Evolutionary conservation across 352 stramenopile species (phyloP).

Genomic region (Aphanomyces stellatus): DNA sequence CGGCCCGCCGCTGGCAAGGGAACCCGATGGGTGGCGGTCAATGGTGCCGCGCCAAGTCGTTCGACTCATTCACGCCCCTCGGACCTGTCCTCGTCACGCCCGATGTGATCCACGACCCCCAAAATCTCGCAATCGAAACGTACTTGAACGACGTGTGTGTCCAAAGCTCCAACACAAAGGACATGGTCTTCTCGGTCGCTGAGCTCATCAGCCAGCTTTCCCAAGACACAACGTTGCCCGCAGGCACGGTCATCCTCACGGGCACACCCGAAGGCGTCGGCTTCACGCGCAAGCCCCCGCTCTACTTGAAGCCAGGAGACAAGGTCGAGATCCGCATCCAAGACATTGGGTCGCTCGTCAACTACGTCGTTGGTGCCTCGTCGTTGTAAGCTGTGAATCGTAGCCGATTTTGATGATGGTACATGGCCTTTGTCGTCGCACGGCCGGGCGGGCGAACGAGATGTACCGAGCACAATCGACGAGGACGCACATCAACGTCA

Average conservation of each 20-base stretch:
- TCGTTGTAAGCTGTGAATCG: no score
- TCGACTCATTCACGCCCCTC: slow-evolving; percentile 88
- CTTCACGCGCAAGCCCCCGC: slow-evolving; percentile 74
- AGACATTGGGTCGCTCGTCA: slow-evolving; percentile 81
- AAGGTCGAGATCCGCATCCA: slow-evolving; percentile 88
- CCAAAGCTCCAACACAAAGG: slow-evolving; percentile 83
- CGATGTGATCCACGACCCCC: slow-evolving; percentile 61
- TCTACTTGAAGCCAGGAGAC: slow-evolving; percentile 82
- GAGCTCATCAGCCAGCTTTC: slow-evolving; percentile 85
- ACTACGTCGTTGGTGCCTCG: slow-evolving; percentile 43
- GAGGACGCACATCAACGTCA: no score
- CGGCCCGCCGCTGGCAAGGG: slow-evolving; percentile 81
- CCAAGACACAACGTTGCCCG: slow-evolving; percentile 81
- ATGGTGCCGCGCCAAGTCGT: slow-evolving; percentile 84
- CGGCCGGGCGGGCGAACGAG: no score
- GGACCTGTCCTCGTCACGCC: slow-evolving; percentile 77
- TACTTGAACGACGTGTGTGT: slow-evolving; percentile 74
- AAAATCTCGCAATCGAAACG: slow-evolving; percentile 68
- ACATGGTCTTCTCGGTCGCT: slow-evolving; percentile 89
- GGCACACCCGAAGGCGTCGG: slow-evolving; percentile 83
- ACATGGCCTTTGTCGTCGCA: no score
- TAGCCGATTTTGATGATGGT: no score
- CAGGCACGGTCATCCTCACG: slow-evolving; percentile 84
- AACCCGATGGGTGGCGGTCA: slow-evolving; percentile 70
- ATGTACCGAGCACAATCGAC: no score